phyloP scores from a whole-genome alignment of 129 eudicot genomes.

The Tagetes patula region DNA sequence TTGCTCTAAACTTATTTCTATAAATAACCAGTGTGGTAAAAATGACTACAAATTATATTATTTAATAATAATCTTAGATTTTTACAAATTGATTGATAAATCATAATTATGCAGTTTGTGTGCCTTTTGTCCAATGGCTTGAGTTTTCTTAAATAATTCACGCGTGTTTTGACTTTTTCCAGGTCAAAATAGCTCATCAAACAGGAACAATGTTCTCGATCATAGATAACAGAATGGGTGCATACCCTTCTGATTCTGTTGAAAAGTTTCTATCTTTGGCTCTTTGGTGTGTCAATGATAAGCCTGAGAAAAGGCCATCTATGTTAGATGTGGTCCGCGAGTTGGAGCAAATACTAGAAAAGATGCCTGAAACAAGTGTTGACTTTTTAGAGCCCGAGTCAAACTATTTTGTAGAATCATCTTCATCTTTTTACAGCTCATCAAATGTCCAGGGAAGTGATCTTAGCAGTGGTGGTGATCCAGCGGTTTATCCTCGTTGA shows the following conservation, averaged over 20 bases:
- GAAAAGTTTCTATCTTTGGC: conserved; percentile 70
- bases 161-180: conserved; percentile 11
- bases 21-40: background rate
- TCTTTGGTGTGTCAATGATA: conserved; percentile 67
- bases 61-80: background rate
- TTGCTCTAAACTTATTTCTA: no score
- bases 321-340: conserved; percentile 83
- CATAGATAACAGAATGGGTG: conserved; percentile 74
- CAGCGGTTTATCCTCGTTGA: conserved; percentile 58
- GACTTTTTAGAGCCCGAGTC: conserved; percentile 35
- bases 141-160: background rate
- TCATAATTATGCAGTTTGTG: background rate
- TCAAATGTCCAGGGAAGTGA: conserved; percentile 52
- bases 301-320: conserved; percentile 67
- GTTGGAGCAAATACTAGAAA: conserved; percentile 52
- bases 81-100: background rate
- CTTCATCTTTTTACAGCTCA: conserved; percentile 35
- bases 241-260: conserved; percentile 65
- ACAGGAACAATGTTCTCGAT: conserved; percentile 57
- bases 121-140: no score
- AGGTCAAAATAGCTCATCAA: conserved; percentile 65
- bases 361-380: conserved; percentile 46
- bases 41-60: background rate
- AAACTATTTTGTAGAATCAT: conserved; percentile 34
- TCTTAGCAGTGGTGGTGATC: conserved; percentile 49